Base-by-base conservation (phyloP, 1,284 basidiomycete genomes). In the Tetrapyrgos nigripes region DNA sequence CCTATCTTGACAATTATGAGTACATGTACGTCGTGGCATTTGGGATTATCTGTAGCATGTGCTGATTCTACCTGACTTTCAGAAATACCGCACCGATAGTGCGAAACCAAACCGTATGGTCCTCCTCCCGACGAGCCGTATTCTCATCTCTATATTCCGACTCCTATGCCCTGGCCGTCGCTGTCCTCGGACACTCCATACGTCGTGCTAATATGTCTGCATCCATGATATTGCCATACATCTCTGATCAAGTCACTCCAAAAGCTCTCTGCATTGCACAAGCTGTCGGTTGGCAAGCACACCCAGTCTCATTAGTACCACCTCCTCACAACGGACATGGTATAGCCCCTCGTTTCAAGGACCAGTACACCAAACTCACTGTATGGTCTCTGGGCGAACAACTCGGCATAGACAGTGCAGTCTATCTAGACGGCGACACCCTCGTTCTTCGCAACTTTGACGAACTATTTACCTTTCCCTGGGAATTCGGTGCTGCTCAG, bases 71-170 rank as follows among this genome's bases (percentile, higher is more conserved):
- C 37, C 31, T 33, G 17, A n/a, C n/a, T n/a, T n/a, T n/a, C 37
- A 40, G 37, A 5, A 40, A 40, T 17, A n/a, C 6, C 19, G 19
- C 19, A 5, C 37, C 37, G 4, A 8, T 40, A 6, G 37, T 40
- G 14, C 37, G 37, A 11, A n/a, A 40, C 37, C 14, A 40, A n/a
- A 40, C 14, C 6, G 14, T 17, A 8, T 40, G 37, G 37, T 40
- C 37, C 5, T 40, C 37, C 13, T 17, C 37, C 13, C 19, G 14
- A 17, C 6, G 37, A 3, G 77, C 79, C 1, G 67, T 82, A 40
- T 76, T 79, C 1, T 75, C 78, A 5, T 70, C 77, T 5, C 71
- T 83, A 19, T 81, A 80, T 64, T 76, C 75, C 23, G 77, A 83
- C 64, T 66, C 71, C 6, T 82, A 72, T 60, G 73, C 76, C 11